Evolutionary conservation across 352 stramenopile genomes (phyloP), one percentile per base, ranked within the genome.

Genomic region (Globisporangium abappressorium): DNA sequence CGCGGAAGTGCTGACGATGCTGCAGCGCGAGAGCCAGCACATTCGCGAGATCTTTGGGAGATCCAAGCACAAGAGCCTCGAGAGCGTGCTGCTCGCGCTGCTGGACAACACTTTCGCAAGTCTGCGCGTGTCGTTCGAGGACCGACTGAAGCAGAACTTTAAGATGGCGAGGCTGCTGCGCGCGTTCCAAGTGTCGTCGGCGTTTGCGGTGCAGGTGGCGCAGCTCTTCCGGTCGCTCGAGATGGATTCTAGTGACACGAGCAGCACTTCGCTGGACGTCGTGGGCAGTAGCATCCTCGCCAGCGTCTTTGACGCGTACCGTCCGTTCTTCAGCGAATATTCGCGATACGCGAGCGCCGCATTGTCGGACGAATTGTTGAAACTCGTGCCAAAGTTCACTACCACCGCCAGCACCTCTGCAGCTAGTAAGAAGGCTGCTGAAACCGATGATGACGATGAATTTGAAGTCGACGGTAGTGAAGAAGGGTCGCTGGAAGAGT

Each of bases 271-370:
- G 71, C n/a, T 65, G 70, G 28, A 33, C 34, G 34, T 68, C 62
- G 51, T 63, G 7, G 65, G 56, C 0, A 33, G 66, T 0, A 59
- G 14, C 22, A 64, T 80, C 11, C n/a, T 80, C 12, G 20, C 5
- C 18, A 73, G 61, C 60, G 68, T 90, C 41, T 87, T 93, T 41
- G 77, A 80, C 33, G 75, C 80, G 18, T 91, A 87, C 68, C 73
- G 76, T 57, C 30, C 70, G 6, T 85, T 91, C 64, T 90, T 91
- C 59, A 71, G 60, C 14, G 76, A 91, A 34, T 93, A 89, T 53
- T 59, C 71, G 3, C 68, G 65, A 12, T 79, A 84, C 55, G 76
- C 79, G 5, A 76, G 76, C 41, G 71, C 79, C 4, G 69, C 75
- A 1, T 66, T 93, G 33, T 73, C 74, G 0, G 69, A 76, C 60